Percentiles rank a stretch among this genome's conserved stretches.
Evolutionary conservation across 768 basidiomycete genomes (phyloP).

Genomic region (Hypholoma sublateritium): DNA sequence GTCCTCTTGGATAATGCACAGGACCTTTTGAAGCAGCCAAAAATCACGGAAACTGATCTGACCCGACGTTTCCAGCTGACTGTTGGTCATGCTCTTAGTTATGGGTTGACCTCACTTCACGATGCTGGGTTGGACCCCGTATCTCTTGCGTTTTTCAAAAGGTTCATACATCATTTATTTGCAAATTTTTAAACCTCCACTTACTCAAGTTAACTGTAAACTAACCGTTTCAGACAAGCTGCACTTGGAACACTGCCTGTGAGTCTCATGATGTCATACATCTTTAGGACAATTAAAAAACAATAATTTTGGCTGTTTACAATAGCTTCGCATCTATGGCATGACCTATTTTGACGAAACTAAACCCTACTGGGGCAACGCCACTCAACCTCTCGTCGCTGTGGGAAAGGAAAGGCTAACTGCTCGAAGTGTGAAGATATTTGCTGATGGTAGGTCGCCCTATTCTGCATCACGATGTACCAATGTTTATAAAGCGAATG

Average conservation of each 20-base stretch:
- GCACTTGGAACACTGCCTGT: constrained; percentile 62
- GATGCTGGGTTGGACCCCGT: constrained; percentile 75
- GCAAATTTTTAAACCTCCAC: not conserved
- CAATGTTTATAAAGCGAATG: constrained; percentile 5
- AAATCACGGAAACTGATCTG: constrained; percentile 63
- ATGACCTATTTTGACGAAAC: constrained; percentile 73
- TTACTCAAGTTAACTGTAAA: not conserved
- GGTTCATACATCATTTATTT: constrained; percentile 35
- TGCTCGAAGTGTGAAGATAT: constrained; percentile 77
- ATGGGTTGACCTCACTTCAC: constrained; percentile 82
- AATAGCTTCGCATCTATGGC: constrained; percentile 75
- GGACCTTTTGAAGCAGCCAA: constrained; percentile 62
- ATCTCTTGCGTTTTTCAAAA: constrained; percentile 74
- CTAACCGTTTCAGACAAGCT: constrained; percentile 52
- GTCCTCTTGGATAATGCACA: constrained; percentile 88
- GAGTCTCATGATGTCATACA: constrained; percentile 7
- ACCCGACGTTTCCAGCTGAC: constrained; percentile 59
- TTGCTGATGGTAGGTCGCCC: constrained; percentile 57
- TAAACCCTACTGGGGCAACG: constrained; percentile 74
- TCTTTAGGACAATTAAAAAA: not conserved
- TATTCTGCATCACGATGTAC: not conserved
- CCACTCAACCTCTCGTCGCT: constrained; percentile 50
- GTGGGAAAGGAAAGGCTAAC: constrained; percentile 63
- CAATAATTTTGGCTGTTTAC: not conserved
- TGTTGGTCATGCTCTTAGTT: constrained; percentile 63